Evolutionary conservation across 345 rosid species (phyloP), one percentile per base, ranked within the genome.

Genomic region (Ceriops decandra): DNA sequence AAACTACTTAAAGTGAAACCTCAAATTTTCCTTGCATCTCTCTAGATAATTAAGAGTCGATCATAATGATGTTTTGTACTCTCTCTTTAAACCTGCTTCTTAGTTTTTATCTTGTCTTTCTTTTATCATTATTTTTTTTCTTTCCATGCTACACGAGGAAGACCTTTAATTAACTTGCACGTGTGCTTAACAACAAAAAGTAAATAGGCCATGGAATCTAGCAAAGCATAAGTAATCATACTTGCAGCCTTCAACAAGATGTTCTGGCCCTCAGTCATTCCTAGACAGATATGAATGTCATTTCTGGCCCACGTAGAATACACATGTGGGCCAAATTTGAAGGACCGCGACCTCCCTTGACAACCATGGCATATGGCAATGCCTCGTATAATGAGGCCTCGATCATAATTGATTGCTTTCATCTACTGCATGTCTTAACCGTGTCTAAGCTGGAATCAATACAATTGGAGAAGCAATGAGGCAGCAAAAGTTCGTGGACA

Each of bases 41-140:
- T 42, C 49, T 2, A 66, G 28, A 58, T 53, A 57, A 24, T 68
- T 42, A 68, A 68, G 63, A 54, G 20, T 35, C 22, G 30, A 58
- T 46, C 13, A 68, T 42, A 17, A 46, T 46, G 35, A 58, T 11
- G 19, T 10, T 68, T 57, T 36, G 42, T 52, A 19, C 47, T 68
- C 10, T 11, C 47, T 2, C 15, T 38, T 38, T 38, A 38, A 4
- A 9, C 16, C 0, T 11, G 47, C 16, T 33, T 33, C 46, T 54
- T 66, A 20, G n/a, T 53, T 53, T 58, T 54, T 54, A 27, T 30
- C 49, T 21, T 10, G 15, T 51, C 16, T 1, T 42, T 47, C 30
- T 5, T 47, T 47, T 21, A 22, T n/a, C 2, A 3, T 22, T 21
- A 1, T 22, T 53, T 3, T 7, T 20, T 22, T 53, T 3, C 2